Evolutionary conservation across 2,329 filamentous ascomycete genomes (phyloP), one percentile per base, ranked within the genome.

Genomic region (Lachnellula hyalina): DNA sequence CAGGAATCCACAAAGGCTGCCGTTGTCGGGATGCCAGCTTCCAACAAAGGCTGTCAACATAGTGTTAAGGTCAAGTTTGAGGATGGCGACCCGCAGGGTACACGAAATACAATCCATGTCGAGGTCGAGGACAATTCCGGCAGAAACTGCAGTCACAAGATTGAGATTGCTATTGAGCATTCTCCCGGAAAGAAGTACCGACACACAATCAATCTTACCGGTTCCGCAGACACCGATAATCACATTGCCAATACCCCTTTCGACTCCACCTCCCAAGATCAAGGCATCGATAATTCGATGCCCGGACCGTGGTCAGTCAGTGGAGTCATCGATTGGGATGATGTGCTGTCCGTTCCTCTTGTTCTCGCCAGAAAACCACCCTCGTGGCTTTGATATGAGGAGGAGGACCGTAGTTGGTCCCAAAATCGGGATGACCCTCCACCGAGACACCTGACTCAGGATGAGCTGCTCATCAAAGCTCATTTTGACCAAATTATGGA

Each of bases 271-370:
- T 23, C 3, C 19, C 4, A 46, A 42, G 2, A 19, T 11, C 19
- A 21, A 28, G 21, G 42, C 11, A 28, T 4, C 23, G 12, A 28
- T 14, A 23, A 25, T 17, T 1, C 14, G 19, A 32, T 23, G 14
- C 15, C 14, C 14, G 41, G 17, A 9, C 36, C 49, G 23, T 63
- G 61, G 61, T 40, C 11, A 1, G 50, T 63, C 12, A 59, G 34
- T 28, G 61, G 61, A 15, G 32, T 65, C 2, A 5, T 63, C 1
- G 61, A 65, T 25, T 64, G 60, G 61, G 61, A 65, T 44, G 53
- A 52, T 23, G 46, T 34, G 9, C 3, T 54, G 9, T 57, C 63
- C 9, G 56, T 59, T 1, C 61, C 61, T 1, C 36, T 17, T 0
- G 51, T 63, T 8, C 15, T 65, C 8, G 23, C 55, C 4, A 21